phyloP scores from a whole-genome alignment of 495 filamentous ascomycete genomes.

The Tuber borchii region DNA sequence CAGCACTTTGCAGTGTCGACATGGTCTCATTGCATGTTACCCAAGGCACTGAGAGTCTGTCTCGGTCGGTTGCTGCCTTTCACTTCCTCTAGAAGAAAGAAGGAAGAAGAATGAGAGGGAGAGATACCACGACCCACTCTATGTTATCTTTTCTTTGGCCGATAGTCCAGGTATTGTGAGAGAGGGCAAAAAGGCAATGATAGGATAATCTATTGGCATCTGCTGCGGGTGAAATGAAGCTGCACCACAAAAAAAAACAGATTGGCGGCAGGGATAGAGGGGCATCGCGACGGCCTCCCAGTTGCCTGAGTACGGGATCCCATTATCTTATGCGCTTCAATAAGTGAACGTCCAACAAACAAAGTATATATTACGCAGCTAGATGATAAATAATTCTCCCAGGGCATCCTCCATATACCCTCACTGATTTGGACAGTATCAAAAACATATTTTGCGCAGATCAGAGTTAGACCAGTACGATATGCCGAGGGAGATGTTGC shows the following conservation, averaged over 20 bases:
- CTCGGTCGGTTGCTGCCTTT: neutral
- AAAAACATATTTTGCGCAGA: neutral
- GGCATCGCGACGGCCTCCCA: neutral
- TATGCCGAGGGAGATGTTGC: neutral
- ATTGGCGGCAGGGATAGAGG: neutral
- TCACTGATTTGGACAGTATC: no score
- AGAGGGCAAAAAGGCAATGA: neutral
- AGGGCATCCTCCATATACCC: neutral
- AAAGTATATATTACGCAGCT: neutral
- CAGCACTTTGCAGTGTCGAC: neutral
- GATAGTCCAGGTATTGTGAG: neutral
- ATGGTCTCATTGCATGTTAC: neutral
- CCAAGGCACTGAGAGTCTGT: neutral
- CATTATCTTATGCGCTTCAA: neutral
- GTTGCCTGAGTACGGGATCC: neutral
- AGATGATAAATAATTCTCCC: neutral
- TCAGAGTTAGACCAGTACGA: neutral
- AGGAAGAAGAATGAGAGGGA: neutral
- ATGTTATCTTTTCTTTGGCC: neutral
- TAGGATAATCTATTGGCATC: neutral
- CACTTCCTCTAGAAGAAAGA: neutral
- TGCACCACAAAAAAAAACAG: neutral
- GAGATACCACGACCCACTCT: neutral
- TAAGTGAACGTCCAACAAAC: neutral
- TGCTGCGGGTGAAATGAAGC: neutral